phyloP scores from a whole-genome alignment of 306 rosid genomes.

The Abrus pulchellus region DNA sequence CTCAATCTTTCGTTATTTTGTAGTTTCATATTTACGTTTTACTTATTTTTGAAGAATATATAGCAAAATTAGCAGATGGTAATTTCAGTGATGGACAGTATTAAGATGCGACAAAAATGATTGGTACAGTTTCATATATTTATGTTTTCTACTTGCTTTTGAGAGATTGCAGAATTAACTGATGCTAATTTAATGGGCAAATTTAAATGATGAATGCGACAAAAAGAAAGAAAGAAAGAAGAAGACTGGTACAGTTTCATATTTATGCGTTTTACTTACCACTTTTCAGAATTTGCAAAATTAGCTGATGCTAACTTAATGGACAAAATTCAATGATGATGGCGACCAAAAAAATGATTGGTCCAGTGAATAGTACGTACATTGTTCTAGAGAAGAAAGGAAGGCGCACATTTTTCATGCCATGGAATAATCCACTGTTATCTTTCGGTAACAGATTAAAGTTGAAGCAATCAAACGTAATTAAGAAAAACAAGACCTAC shows the following conservation, averaged over 20 bases:
- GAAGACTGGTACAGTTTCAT: not conserved
- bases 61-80: not conserved
- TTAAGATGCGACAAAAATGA: not conserved
- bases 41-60: conserved; percentile 10
- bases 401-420: conserved; percentile 42
- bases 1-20: not conserved
- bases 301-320: not conserved
- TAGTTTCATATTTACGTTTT: not conserved
- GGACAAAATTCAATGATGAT: conserved; percentile 2
- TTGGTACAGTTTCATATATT: conserved; percentile 8
- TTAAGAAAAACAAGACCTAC: not conserved
- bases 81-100: not conserved
- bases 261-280: not conserved
- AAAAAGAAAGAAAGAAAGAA: not conserved
- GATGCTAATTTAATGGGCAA: not conserved
- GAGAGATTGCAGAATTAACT: not conserved
- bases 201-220: not conserved
- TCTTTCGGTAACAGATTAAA: conserved; percentile 33
- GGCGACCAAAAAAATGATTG: conserved; percentile 14
- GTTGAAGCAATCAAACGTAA: conserved; percentile 30
- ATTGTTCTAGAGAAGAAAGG: not conserved
- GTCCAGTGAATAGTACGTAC: not conserved
- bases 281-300: conserved; percentile 10
- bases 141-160: not conserved
- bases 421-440: conserved; percentile 12